phyloP scores from a whole-genome alignment of 192 early-diverging fungal species.

The Coemansia sp. region DNA sequence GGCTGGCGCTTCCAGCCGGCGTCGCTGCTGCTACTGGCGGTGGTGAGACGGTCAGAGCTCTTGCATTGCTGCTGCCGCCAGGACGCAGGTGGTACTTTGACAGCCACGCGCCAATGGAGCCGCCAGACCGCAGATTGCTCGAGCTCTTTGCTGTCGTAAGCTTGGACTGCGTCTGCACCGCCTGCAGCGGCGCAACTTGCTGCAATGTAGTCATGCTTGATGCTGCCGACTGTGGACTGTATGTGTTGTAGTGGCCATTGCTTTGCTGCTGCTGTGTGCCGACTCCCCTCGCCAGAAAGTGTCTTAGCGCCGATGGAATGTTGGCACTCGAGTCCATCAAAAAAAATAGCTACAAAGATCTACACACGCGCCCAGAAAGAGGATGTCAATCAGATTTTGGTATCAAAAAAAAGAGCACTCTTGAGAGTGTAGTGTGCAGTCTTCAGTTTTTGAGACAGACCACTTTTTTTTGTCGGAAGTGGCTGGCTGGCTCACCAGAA shows the following conservation, averaged over 20 bases:
- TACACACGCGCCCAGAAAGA: neutral
- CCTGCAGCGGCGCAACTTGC: slow-evolving; percentile 10
- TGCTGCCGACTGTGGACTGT: slow-evolving; percentile 32
- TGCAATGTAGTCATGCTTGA: slow-evolving; percentile 47
- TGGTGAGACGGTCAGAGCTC: neutral
- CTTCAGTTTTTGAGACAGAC: no score
- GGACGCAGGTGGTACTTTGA: slow-evolving; percentile 28
- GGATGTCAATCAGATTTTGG: neutral
- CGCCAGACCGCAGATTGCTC: slow-evolving; percentile 43
- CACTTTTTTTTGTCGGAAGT: no score
- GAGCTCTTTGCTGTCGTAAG: slow-evolving; percentile 41
- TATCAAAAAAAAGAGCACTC: neutral
- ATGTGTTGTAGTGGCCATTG: slow-evolving; percentile 24
- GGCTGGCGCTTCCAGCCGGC: slow-evolving; percentile 11
- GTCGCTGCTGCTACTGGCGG: slow-evolving; percentile 1
- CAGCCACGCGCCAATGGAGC: slow-evolving; percentile 46
- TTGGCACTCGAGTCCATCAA: slow-evolving; percentile 37
- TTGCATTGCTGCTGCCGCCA: neutral
- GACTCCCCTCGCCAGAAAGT: slow-evolving; percentile 39
- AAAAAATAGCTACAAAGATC: neutral
- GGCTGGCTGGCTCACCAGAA: no score
- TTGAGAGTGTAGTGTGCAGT: neutral
- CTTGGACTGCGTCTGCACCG: slow-evolving; percentile 13
- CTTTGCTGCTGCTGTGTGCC: slow-evolving; percentile 19
- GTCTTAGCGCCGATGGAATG: slow-evolving; percentile 44